These are phyloP conservation scores for Leccinum pellstonianum DNA, from an alignment of 768 basidiomycete genomes.

Conservation along the genomic window DNA sequence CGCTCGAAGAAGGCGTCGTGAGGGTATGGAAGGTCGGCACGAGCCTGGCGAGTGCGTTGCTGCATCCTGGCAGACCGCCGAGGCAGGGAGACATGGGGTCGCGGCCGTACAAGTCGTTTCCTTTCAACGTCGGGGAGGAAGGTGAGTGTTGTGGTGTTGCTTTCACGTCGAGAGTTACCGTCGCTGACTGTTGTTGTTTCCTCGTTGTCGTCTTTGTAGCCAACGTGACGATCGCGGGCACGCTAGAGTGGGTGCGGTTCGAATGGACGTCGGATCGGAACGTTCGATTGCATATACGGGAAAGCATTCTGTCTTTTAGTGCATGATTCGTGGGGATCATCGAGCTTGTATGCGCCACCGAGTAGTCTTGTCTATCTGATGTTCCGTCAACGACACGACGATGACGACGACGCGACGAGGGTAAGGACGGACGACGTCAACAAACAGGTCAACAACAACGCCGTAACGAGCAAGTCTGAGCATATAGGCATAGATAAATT, in stretches of 20 bases:
- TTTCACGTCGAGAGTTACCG: background rate
- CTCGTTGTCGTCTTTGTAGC: constrained; percentile 31
- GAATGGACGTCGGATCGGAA: constrained; percentile 86
- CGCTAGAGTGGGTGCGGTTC: constrained; percentile 70
- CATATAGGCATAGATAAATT: no score
- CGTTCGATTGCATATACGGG: constrained; percentile 79
- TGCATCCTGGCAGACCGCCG: constrained; percentile 88
- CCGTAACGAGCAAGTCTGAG: no score
- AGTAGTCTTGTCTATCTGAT: background rate
- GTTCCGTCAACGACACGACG: no score
- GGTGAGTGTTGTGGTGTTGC: constrained; percentile 46
- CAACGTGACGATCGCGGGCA: constrained; percentile 58
- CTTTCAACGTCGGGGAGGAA: constrained; percentile 81
- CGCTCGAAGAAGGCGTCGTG: constrained; percentile 78
- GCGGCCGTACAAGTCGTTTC: constrained; percentile 84
- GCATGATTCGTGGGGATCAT: constrained; percentile 44
- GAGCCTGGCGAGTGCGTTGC: constrained; percentile 78
- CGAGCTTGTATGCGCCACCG: background rate
- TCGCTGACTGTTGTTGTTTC: background rate
- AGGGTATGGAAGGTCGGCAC: constrained; percentile 96
- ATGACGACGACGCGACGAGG: no score
- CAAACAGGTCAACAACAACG: no score
- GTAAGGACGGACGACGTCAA: no score
- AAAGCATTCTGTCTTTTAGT: constrained; percentile 83
- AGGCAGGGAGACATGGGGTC: constrained; percentile 81